phyloP scores from a whole-genome alignment of 192 early-diverging fungal genomes.

The Spizellomyces punctatus region DNA sequence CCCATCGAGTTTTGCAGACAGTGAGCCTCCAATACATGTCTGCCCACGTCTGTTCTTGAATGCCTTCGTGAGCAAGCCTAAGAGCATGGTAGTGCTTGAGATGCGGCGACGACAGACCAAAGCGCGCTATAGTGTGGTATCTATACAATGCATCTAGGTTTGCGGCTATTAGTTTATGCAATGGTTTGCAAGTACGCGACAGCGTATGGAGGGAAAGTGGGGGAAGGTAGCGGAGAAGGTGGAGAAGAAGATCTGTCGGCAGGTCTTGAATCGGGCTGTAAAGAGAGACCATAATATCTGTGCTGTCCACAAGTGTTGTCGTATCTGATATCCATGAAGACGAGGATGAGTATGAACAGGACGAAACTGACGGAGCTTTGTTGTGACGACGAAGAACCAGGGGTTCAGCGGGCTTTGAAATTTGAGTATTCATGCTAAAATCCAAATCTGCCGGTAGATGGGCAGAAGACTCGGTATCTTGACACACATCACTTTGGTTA shows the following conservation, averaged over 20 bases:
- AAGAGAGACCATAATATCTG: not conserved
- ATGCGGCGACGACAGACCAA: constrained; percentile 4
- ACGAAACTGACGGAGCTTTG: too few relatives aligned
- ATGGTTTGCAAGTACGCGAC: not conserved
- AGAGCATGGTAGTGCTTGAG: constrained; percentile 13
- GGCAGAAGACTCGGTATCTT: too few relatives aligned
- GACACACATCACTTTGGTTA: too few relatives aligned
- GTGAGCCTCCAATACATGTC: constrained; percentile 34
- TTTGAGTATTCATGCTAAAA: too few relatives aligned
- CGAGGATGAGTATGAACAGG: too few relatives aligned
- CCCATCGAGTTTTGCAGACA: constrained; percentile 19
- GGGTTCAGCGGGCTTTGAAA: too few relatives aligned
- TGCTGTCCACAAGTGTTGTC: too few relatives aligned
- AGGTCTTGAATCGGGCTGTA: not conserved
- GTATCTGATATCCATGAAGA: too few relatives aligned
- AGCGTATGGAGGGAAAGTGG: constrained; percentile 22
- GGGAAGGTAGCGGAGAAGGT: constrained; percentile 12
- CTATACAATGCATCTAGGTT: constrained; percentile 21
- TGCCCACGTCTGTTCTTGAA: constrained; percentile 24
- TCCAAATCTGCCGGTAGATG: too few relatives aligned
- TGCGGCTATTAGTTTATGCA: constrained; percentile 8
- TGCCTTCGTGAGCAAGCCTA: constrained; percentile 5
- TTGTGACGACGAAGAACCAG: too few relatives aligned
- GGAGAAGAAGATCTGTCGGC: constrained; percentile 19
- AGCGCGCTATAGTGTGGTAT: constrained; percentile 7